Conservation (phyloP, 192 early-diverging fungal genomes). For the Backusella tarrabulga region DNA sequence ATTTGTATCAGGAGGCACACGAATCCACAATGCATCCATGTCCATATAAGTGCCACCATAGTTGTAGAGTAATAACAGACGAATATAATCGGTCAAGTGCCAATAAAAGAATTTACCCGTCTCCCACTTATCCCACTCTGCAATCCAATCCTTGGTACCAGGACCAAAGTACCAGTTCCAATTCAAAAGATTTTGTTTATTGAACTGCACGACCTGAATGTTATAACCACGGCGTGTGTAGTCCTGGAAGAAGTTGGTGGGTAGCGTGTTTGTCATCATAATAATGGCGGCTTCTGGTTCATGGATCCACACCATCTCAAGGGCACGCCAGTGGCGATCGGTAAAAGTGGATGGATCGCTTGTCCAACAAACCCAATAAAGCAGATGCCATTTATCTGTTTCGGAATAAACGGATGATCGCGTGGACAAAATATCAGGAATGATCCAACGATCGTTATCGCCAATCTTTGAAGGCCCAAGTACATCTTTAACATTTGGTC, state of each 20-base stretch:
- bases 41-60: constrained; percentile 66
- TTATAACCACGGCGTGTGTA: constrained; percentile 53
- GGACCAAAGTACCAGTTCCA: constrained; percentile 58
- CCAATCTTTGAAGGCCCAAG: constrained; percentile 19
- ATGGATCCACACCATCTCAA: constrained; percentile 59
- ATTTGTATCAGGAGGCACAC: constrained; percentile 45
- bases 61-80: constrained; percentile 51
- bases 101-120: constrained; percentile 49
- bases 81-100: constrained; percentile 55
- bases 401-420: constrained; percentile 53
- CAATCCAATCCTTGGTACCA: constrained; percentile 52
- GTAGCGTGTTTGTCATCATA: constrained; percentile 50
- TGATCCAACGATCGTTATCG: constrained; percentile 55
- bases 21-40: constrained; percentile 60
- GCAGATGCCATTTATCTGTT: constrained; percentile 52
- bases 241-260: constrained; percentile 47
- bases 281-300: constrained; percentile 53
- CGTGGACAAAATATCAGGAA: constrained; percentile 44
- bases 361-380: constrained; percentile 62
- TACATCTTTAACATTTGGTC: constrained; percentile 21
- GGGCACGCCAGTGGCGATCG: constrained; percentile 52
- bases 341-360: constrained; percentile 51
- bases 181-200: constrained; percentile 47
- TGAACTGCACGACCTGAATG: constrained; percentile 53
- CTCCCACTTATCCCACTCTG: constrained; percentile 53